Evolutionary conservation across 352 stramenopile species (phyloP).

Genomic region (Pythium plurisporium): DNA sequence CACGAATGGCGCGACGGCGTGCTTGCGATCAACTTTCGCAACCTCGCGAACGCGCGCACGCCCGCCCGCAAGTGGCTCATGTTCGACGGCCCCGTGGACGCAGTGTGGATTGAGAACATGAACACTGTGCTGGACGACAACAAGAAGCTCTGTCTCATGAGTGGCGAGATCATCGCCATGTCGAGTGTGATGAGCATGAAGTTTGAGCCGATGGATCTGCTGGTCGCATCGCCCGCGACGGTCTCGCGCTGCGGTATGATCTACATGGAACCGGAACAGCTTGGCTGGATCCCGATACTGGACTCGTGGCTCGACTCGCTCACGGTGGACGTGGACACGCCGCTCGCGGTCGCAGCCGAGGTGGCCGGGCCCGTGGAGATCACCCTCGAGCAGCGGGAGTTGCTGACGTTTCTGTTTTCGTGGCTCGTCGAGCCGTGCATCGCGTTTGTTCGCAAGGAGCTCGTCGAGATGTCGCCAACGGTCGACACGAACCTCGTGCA

Average conservation of each 20-base stretch:
- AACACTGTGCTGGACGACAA: constrained; percentile 96
- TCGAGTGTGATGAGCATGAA: constrained; percentile 96
- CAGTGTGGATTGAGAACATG: constrained; percentile 97
- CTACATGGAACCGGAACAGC: constrained; percentile 93
- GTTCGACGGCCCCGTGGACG: constrained; percentile 93
- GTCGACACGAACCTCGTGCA: constrained; percentile 92
- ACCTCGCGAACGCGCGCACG: constrained; percentile 81
- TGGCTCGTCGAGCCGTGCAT: constrained; percentile 87
- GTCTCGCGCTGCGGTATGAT: constrained; percentile 95
- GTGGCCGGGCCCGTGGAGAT: constrained; percentile 76
- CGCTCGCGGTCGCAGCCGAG: constrained; percentile 87
- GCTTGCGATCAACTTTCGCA: constrained; percentile 91
- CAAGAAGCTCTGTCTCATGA: constrained; percentile 94
- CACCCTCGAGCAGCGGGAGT: constrained; percentile 57
- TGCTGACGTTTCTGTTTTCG: constrained; percentile 76
- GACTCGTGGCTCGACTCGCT: constrained; percentile 88
- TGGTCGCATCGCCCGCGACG: constrained; percentile 92
- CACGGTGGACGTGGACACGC: constrained; percentile 88
- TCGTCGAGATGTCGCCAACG: constrained; percentile 88
- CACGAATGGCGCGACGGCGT: constrained; percentile 97
- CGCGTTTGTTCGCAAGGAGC: constrained; percentile 82
- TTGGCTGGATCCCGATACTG: constrained; percentile 86
- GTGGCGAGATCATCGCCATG: constrained; percentile 94
- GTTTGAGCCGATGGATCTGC: constrained; percentile 96
- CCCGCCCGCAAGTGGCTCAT: constrained; percentile 93